Evolutionary conservation across 306 rosid species (phyloP), one percentile per base, ranked within the genome.

Genomic region (Abrus precatorius): DNA sequence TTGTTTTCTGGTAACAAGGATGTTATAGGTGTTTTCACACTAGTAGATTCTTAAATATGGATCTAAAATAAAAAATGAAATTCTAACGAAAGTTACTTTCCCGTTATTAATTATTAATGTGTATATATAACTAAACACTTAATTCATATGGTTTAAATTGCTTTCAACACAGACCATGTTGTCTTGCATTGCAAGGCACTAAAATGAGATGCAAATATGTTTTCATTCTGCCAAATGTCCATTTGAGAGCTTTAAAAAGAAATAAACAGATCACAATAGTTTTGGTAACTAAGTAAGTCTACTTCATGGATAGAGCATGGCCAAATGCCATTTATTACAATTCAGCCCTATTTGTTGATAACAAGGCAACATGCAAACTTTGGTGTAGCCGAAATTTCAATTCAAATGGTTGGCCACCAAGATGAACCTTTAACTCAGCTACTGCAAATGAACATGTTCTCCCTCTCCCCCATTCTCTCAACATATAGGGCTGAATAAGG

Each of bases 1-100:
- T 78, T 78, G 65, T 48, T 70, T 73, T 83, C 48, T 79, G 36
- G 75, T 80, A 62, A 64, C 47, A 29, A 52, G 30, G 69, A 75
- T 75, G 59, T 28, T 56, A 50, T 69, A 3, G 29, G 38, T 45
- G 33, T 73, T 85, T 36, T 62, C 8, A 27, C 49, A 20, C 66
- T 8, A 1, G 34, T 54, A 44, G 76, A 55, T 75, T 28, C 48
- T 54, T 75, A 64, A 79, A 70, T 47, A 52, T 73, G 30, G 53
- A 52, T 67, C 55, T 59, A 67, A 48, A 57, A 61, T 32, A 44
- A 38, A 8, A 54, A 68, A 34, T 52, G 56, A 69, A 60, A 53
- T 44, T 73, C 74, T 80, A 1, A n/a, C 32, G 47, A 38, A 47
- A 48, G 33, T 70, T 48, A 70, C 53, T 70, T 79, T 59, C 49